phyloP scores from a whole-genome alignment of 768 basidiomycete species.

The Termitomyces sp. region DNA sequence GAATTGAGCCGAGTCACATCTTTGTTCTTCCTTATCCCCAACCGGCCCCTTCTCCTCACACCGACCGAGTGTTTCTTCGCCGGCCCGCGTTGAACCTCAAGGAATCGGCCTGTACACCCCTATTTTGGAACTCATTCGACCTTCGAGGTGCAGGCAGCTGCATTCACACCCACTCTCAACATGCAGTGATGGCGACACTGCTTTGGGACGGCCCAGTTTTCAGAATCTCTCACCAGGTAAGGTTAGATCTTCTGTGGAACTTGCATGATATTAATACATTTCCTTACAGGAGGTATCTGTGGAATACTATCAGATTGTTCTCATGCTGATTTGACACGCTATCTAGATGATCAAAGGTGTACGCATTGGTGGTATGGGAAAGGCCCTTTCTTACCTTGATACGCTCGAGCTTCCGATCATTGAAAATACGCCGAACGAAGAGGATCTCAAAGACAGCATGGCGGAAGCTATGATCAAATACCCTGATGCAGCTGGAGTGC shows the following conservation, averaged over 20 bases:
- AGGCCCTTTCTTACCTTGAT: slow-evolving; percentile 79
- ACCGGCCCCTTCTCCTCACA: slow-evolving; percentile 51
- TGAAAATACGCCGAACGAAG: slow-evolving; percentile 87
- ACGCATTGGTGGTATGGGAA: slow-evolving; percentile 69
- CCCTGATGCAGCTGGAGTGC: slow-evolving; percentile 73
- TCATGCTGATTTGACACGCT: background rate
- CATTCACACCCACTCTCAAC: slow-evolving; percentile 89
- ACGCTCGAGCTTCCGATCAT: slow-evolving; percentile 86
- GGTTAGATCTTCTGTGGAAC: slow-evolving; percentile 8
- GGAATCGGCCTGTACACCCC: slow-evolving; percentile 84
- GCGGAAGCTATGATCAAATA: slow-evolving; percentile 77
- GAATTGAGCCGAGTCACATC: slow-evolving; percentile 78
- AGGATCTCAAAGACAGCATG: slow-evolving; percentile 88
- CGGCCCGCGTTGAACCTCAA: slow-evolving; percentile 69
- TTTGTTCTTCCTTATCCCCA: slow-evolving; percentile 85
- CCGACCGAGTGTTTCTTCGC: slow-evolving; percentile 75
- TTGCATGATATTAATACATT: slow-evolving; percentile 5
- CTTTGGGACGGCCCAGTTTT: slow-evolving; percentile 71
- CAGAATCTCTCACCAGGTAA: slow-evolving; percentile 78
- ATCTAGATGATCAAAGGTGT: slow-evolving; percentile 90
- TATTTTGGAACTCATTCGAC: slow-evolving; percentile 92
- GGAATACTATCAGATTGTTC: background rate
- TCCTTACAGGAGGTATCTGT: slow-evolving; percentile 37
- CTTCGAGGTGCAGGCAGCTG: slow-evolving; percentile 77
- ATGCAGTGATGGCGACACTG: slow-evolving; percentile 86